These are phyloP conservation scores for Draba incana DNA, from an alignment of 345 rosid genomes.

Conservation along the genomic window DNA sequence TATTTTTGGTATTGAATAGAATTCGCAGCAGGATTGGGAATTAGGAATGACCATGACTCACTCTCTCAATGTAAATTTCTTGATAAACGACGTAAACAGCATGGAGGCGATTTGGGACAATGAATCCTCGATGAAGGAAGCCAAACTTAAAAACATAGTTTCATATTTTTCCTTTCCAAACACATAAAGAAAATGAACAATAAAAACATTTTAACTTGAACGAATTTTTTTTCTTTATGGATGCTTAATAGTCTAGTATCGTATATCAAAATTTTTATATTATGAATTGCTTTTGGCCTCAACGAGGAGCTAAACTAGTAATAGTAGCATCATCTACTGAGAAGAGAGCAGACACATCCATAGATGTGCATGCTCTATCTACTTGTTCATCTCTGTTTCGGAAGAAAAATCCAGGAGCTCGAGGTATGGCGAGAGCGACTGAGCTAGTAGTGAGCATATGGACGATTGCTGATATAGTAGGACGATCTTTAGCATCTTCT, in stretches of 20 bases:
- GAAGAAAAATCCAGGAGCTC: constrained; percentile 27
- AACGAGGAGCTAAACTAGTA: constrained; percentile 34
- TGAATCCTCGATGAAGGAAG: no score
- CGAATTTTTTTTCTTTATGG: no score
- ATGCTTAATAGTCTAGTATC: not conserved
- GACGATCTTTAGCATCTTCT: constrained; percentile 50
- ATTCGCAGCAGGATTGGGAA: no score
- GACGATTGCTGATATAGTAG: constrained; percentile 47
- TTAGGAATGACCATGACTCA: not conserved
- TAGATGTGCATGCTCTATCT: not conserved
- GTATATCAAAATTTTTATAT: not conserved
- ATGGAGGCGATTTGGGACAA: constrained; percentile 31
- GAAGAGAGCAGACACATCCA: not conserved
- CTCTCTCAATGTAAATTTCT: not conserved
- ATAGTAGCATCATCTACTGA: constrained; percentile 24
- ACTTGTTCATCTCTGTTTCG: not conserved
- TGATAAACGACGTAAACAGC: constrained; percentile 14
- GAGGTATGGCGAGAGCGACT: constrained; percentile 36
- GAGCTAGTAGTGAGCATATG: constrained; percentile 48
- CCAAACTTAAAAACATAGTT: no score
- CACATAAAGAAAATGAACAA: no score
- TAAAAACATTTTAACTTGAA: no score
- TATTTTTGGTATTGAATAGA: no score
- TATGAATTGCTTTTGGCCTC: not conserved
- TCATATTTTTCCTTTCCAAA: no score